phyloP scores from a whole-genome alignment of 352 stramenopile genomes.

The Globisporangium orthogonon region DNA sequence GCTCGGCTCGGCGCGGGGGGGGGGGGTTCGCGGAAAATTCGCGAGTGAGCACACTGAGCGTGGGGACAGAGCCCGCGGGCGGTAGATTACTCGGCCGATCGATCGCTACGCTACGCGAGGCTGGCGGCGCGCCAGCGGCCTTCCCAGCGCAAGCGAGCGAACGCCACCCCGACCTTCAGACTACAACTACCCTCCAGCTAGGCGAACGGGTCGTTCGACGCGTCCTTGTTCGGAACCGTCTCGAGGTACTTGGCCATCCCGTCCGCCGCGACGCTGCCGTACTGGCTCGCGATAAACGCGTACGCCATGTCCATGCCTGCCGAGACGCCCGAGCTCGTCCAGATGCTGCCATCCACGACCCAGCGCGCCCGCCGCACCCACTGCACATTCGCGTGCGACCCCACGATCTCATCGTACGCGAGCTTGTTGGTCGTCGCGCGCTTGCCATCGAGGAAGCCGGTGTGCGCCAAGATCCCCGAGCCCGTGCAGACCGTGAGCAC shows the following conservation, averaged over 20 bases:
- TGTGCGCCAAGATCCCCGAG: slow-evolving; percentile 17
- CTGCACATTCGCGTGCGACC: slow-evolving; percentile 10
- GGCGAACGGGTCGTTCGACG: slow-evolving; percentile 18
- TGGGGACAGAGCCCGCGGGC: too few species aligned
- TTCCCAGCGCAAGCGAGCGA: too few species aligned
- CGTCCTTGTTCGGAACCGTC: slow-evolving; percentile 16
- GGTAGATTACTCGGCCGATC: too few species aligned
- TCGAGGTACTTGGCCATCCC: slow-evolving; percentile 15
- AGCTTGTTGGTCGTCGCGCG: slow-evolving; percentile 25
- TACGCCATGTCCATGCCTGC: slow-evolving; percentile 33
- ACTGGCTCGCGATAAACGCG: slow-evolving; percentile 15
- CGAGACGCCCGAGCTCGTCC: slow-evolving; percentile 25
- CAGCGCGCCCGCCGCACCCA: slow-evolving; percentile 25
- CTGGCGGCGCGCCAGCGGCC: too few species aligned
- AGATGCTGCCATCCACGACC: slow-evolving; percentile 34
- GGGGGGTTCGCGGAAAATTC: too few species aligned
- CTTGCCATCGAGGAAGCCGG: slow-evolving; percentile 22
- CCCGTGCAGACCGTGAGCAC: slow-evolving; percentile 24
- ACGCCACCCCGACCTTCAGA: too few species aligned
- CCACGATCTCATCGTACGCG: slow-evolving; percentile 14
- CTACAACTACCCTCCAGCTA: neutral
- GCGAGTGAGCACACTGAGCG: too few species aligned
- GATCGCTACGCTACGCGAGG: too few species aligned
- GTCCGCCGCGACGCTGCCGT: slow-evolving; percentile 11
- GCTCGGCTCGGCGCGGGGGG: too few species aligned